Evolutionary conservation across 2,329 filamentous ascomycete species (phyloP), one percentile per base, ranked within the genome.

Genomic region (Aspergillus caelatus): DNA sequence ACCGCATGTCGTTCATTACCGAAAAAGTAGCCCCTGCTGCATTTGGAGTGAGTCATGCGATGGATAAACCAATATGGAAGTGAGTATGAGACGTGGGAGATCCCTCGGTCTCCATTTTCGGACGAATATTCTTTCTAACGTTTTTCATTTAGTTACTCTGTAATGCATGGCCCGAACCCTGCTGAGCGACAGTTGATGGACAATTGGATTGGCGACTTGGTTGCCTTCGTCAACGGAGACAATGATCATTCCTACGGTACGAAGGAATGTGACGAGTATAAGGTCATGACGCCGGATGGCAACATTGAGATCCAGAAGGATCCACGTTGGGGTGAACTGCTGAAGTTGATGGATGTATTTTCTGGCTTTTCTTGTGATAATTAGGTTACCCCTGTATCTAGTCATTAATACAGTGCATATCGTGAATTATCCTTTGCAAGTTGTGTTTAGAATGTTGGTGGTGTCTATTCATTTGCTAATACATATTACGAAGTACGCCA

Each of bases 61-160:
- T 80, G 79, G 79, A 81, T 43, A 76, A 75, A 53, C 78, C 79
- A 0, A 74, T 81, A 32, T 81, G 79, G 79, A 81, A 81, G 78
- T 81, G 60, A 71, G 76, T 71, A 1, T 54, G 58, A 70, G 3
- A 8, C 23, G 16, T 48, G 11, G 11, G 1, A 41, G 16, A 41
- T 34, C 19, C n/a, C 12, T 19, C 7, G n/a, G 16, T 36, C 19
- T 19, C 4, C 11, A 3, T 21, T 56, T 26, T 6, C 8, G 6
- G 3, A 14, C 3, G 43, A 8, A n/a, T 8, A 5, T 1, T 1
- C 26, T 16, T 43, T 28, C 23, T 45, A 34, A 26, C 19, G 4
- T 11, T 19, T 8, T 12, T n/a, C 1, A 19, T 12, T 10, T 21
- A 61, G 80, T 58, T 82, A 78, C 62, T 74, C 77, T 0, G 76